Percentiles rank a stretch among this genome's conserved stretches.
phyloP scores from a whole-genome alignment of 441 rosid genomes.

The Jatropha podagrica region DNA sequence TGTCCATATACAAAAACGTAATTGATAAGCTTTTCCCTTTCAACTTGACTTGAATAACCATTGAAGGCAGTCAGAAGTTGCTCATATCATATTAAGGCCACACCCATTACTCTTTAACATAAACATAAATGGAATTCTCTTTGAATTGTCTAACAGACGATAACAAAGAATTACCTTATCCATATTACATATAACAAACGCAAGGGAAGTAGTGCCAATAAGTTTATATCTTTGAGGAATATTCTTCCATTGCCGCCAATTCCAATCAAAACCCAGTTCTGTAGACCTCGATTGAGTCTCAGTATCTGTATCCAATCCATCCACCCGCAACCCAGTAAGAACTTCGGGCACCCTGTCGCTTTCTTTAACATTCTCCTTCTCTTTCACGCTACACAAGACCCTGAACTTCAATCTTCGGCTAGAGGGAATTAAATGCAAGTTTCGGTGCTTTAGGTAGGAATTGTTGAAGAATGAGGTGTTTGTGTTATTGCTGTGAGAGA shows the following conservation, averaged over 20 bases:
- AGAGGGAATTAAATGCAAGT: constrained; percentile 22
- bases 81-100: background rate
- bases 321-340: constrained; percentile 33
- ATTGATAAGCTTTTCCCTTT: background rate
- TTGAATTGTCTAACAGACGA: constrained; percentile 16
- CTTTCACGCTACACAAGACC: constrained; percentile 56
- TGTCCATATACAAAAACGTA: background rate
- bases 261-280: constrained; percentile 41
- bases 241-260: constrained; percentile 84
- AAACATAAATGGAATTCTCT: background rate
- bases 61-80: background rate
- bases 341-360: constrained; percentile 30
- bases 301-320: constrained; percentile 32
- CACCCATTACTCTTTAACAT: background rate
- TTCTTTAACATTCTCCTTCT: constrained; percentile 49
- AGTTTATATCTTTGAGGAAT: constrained; percentile 77
- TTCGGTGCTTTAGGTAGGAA: constrained; percentile 8
- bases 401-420: constrained; percentile 35
- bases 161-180: constrained; percentile 56
- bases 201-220: constrained; percentile 82
- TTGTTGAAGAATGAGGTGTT: constrained; percentile 30
- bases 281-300: constrained; percentile 17
- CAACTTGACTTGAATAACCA: background rate
- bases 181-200: constrained; percentile 94
- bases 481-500: constrained; percentile 31